Evolutionary conservation across 2,329 filamentous ascomycete species (phyloP), one percentile per base, ranked within the genome.

Genomic region (Celoporthe dispersa): DNA sequence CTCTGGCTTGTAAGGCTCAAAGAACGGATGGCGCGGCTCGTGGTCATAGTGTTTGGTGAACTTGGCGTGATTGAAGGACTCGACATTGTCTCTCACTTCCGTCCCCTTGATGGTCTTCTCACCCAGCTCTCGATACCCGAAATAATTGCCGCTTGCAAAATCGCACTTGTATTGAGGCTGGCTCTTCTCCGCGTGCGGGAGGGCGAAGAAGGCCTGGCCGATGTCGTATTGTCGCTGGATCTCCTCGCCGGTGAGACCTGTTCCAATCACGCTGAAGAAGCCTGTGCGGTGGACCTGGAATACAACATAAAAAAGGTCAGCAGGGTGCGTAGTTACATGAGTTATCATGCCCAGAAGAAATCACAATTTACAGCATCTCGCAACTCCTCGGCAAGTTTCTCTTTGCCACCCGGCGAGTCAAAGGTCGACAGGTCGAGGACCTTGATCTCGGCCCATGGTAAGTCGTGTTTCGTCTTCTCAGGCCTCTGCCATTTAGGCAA

Each of bases 251-350:
- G 76, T 79, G 66, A 88, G 80, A 68, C 85, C 85, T 61, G 85
- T 87, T 75, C 87, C 86, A 41, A 83, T 84, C 9, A 87, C 80
- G 69, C 86, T 85, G 76, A 87, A 88, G 79, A 87, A 84, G 1
- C 86, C 85, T 72, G 75, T 77, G 22, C 73, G 68, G 37, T 76
- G 76, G 12, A 76, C 76, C 77, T 77, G 48, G 2, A 19, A 5
- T 16, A 5, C 62, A 8, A 44, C 5, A 61, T 16, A 63, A 11
- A 67, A 16, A 67, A 8, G 67, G 35, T 9, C 5, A n/a, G 25
- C 19, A 22, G 3, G 14, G 6, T 11, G 33, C 8, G 16, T 59
- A 0, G 8, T 28, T n/a, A 44, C 2, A 37, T 12, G 2, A 25
- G 25, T 37, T 25, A 51, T 4, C 0, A 3, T 22, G 33, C n/a